Evolutionary conservation across 1,284 basidiomycete species (phyloP).

Genomic region (Pyrrhoderma lamaoense): DNA sequence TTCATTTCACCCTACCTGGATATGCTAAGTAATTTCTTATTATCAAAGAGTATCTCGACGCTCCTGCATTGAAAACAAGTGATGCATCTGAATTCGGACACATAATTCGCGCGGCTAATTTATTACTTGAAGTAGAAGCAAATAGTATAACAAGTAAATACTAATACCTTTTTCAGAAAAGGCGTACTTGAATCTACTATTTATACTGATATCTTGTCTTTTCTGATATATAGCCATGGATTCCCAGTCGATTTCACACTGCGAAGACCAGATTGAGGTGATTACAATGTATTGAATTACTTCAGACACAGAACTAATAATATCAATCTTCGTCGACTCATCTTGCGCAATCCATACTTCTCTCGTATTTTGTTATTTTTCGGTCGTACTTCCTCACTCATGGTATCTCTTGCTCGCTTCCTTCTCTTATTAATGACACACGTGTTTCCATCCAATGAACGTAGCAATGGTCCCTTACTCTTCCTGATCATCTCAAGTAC

Average conservation of each 20-base stretch:
- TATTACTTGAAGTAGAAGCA: slow-evolving; percentile 45
- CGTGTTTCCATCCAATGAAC: neutral
- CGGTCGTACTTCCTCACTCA: neutral
- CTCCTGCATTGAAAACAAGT: slow-evolving; percentile 49
- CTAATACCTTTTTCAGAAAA: neutral
- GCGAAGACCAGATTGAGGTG: slow-evolving; percentile 15
- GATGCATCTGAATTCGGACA: slow-evolving; percentile 66
- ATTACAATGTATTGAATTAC: no score
- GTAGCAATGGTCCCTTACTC: slow-evolving; percentile 55
- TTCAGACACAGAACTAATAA: no score
- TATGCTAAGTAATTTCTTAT: slow-evolving; percentile 13
- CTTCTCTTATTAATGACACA: slow-evolving; percentile 1
- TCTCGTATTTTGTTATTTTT: no score
- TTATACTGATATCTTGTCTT: neutral
- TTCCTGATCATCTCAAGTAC: slow-evolving; percentile 63
- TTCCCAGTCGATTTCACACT: slow-evolving; percentile 2
- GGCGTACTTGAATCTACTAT: no score
- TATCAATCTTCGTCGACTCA: neutral
- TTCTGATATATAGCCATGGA: slow-evolving; percentile 9
- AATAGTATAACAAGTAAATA: slow-evolving; percentile 23
- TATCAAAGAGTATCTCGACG: slow-evolving; percentile 55
- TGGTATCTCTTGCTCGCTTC: neutral
- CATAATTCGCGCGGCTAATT: slow-evolving; percentile 55
- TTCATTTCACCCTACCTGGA: slow-evolving; percentile 18
- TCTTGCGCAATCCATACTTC: no score